Conservation (phyloP, 2,329 filamentous ascomycete genomes). For the Xylariaceae sp. region DNA sequence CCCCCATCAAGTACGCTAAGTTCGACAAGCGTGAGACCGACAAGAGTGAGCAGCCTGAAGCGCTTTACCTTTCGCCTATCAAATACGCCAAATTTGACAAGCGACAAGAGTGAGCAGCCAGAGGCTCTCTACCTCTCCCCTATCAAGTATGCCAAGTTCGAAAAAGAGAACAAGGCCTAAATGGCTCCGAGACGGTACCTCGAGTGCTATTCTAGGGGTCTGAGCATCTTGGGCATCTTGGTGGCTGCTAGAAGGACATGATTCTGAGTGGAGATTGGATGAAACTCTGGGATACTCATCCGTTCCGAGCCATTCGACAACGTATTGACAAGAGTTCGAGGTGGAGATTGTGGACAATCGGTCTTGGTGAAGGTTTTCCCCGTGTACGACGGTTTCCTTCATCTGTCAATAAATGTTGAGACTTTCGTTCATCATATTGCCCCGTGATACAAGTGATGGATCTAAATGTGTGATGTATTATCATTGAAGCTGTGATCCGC, state of each 20-base stretch:
- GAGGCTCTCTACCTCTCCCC: not conserved
- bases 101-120: not conserved
- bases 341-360: not conserved
- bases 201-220: not conserved
- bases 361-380: not conserved
- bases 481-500: too few relatives aligned
- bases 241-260: not conserved
- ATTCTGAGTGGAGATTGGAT: not conserved
- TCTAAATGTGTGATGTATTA: not conserved
- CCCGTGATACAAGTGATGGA: not conserved
- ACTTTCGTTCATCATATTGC: not conserved
- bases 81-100: not conserved
- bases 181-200: not conserved
- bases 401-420: not conserved
- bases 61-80: not conserved
- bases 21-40: not conserved
- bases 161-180: not conserved
- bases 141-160: not conserved
- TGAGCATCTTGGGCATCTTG: not conserved
- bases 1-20: not conserved
- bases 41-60: not conserved
- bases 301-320: not conserved
- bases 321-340: not conserved
- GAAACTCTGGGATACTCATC: not conserved
- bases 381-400: not conserved